A percentile compares a stretch with the other conserved stretches of the same genome.
Evolutionary conservation across 2,329 filamentous ascomycete species (phyloP).

Genomic region (Trichoderma simmonsii): DNA sequence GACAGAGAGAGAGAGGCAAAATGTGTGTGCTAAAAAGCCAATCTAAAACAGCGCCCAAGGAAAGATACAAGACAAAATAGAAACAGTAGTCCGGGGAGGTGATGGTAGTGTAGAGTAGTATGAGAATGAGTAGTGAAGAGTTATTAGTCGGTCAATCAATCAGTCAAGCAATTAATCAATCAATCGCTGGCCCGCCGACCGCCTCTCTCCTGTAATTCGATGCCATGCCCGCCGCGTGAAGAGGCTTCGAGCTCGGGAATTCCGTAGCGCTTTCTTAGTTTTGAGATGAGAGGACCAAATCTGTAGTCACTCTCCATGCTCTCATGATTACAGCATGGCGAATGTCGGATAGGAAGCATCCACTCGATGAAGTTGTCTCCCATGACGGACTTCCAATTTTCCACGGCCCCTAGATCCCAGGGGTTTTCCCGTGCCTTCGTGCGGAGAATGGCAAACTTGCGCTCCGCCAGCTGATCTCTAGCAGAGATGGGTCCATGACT

Average conservation of each 20-base stretch:
- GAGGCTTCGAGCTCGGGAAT: slow-evolving; percentile 21
- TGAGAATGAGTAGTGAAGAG: not conserved
- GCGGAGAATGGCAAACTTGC: slow-evolving; percentile 76
- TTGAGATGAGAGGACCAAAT: slow-evolving; percentile 59
- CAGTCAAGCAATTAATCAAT: not conserved
- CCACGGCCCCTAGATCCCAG: slow-evolving; percentile 69
- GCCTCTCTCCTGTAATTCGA: slow-evolving; percentile 12
- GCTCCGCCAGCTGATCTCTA: slow-evolving; percentile 49
- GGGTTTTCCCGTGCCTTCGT: slow-evolving; percentile 76
- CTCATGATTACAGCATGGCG: slow-evolving; percentile 70
- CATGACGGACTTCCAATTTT: slow-evolving; percentile 79
- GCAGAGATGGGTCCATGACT: slow-evolving; percentile 21
- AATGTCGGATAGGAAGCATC: slow-evolving; percentile 72
- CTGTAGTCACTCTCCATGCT: slow-evolving; percentile 64
- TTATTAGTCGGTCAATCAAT: not conserved
- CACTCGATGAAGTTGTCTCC: slow-evolving; percentile 69
- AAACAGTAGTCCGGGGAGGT: not conserved
- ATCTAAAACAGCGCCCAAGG: not conserved
- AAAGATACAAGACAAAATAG: not conserved
- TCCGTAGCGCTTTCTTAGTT: slow-evolving; percentile 46
- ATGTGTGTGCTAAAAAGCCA: not conserved
- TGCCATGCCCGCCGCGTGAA: not conserved
- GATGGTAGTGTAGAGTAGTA: not conserved
- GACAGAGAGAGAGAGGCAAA: not conserved
- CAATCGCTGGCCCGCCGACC: not conserved